Percentiles rank a stretch among this genome's conserved stretches.
phyloP scores from a whole-genome alignment of 2,329 filamentous ascomycete species.

The Apiospora sp. region DNA sequence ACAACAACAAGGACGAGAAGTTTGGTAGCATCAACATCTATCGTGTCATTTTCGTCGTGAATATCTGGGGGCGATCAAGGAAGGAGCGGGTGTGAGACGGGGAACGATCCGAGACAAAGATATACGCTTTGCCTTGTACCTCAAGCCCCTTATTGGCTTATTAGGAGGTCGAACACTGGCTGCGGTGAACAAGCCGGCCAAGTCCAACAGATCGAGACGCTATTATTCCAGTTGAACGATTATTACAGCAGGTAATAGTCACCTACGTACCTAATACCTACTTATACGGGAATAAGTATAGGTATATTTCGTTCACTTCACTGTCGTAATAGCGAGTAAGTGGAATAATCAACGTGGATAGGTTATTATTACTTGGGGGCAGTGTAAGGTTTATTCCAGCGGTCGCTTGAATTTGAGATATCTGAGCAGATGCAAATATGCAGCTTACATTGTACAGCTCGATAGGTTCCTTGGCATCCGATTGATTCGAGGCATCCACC shows the following conservation, averaged over 20 bases:
- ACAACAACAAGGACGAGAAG: neutral
- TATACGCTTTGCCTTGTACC: neutral
- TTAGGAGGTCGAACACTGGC: constrained; percentile 12
- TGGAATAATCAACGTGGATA: too few species aligned
- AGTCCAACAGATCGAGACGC: too few species aligned
- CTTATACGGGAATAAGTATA: too few species aligned
- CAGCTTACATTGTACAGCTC: constrained; percentile 9
- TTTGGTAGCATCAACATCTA: neutral
- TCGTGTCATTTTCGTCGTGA: constrained; percentile 1
- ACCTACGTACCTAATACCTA: too few species aligned
- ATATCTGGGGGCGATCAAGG: constrained; percentile 1
- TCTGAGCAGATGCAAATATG: constrained; percentile 18
- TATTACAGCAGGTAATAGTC: too few species aligned
- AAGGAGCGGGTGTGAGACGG: constrained; percentile 25
- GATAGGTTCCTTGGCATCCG: neutral
- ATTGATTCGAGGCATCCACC: neutral
- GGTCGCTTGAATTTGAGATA: constrained; percentile 1
- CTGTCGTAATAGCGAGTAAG: too few species aligned
- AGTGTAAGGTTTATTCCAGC: too few species aligned
- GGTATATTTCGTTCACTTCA: too few species aligned
- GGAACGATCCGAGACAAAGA: neutral
- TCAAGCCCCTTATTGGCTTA: constrained; percentile 2
- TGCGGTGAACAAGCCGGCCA: too few species aligned
- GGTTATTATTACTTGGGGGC: too few species aligned
- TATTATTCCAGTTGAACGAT: too few species aligned